Conservation (phyloP, 2,329 filamentous ascomycete species). For the Nothomitra cinnamomea region DNA sequence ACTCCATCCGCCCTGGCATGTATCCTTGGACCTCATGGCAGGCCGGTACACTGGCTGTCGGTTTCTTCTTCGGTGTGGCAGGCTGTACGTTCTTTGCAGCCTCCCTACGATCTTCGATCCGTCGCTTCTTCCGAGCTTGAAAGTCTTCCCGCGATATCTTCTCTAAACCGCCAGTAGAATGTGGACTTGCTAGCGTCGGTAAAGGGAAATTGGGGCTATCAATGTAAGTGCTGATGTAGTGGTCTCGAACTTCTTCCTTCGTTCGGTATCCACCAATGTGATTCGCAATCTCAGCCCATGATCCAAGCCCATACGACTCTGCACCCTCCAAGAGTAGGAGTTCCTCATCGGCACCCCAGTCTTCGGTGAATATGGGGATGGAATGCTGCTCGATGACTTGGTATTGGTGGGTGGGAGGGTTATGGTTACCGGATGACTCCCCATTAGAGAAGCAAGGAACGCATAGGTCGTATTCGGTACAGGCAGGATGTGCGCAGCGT, state of each 20-base stretch:
- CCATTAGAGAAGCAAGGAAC: constrained; percentile 86
- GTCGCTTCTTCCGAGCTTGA: constrained; percentile 75
- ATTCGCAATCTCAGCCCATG: constrained; percentile 95
- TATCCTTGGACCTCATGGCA: constrained; percentile 98
- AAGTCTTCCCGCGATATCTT: constrained; percentile 81
- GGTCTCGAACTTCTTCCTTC: constrained; percentile 90
- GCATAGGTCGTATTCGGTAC: constrained; percentile 91
- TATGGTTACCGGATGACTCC: constrained; percentile 63
- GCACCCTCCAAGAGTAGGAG: constrained; percentile 83
- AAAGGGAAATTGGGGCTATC: constrained; percentile 72
- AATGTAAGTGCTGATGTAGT: constrained; percentile 80
- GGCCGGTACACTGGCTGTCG: constrained; percentile 82
- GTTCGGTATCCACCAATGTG: constrained; percentile 90
- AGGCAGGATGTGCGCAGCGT: constrained; percentile 66
- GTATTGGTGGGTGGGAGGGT: constrained; percentile 72
- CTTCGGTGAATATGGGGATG: constrained; percentile 83
- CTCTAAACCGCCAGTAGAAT: constrained; percentile 62
- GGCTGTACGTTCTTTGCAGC: constrained; percentile 69
- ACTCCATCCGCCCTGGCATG: constrained; percentile 94
- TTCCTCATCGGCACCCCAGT: constrained; percentile 97
- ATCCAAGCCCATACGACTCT: constrained; percentile 89
- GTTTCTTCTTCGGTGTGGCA: constrained; percentile 82
- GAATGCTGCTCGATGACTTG: constrained; percentile 97
- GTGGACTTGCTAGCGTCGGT: constrained; percentile 67
- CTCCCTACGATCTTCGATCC: constrained; percentile 85